Base-by-base conservation (phyloP, 177 flowering plant species). In the Telopea speciosissima region DNA sequence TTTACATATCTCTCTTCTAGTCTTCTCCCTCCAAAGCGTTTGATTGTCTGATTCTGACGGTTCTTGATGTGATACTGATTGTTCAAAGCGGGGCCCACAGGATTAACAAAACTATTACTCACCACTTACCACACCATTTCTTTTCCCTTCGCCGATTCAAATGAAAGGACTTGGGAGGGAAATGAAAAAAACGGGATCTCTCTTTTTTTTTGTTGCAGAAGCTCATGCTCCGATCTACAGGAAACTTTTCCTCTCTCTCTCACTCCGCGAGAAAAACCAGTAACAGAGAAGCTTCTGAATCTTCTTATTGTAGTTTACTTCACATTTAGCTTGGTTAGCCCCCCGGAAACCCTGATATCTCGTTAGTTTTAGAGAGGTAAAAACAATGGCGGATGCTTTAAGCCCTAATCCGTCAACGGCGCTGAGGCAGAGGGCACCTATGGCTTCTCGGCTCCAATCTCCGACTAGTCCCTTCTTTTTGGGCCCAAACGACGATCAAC, bases 401-500 rank as follows among this genome's bases (percentile, higher is more conserved):
- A 89, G 87, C 85, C 97, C 96, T 63, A 85, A 77, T 66, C 79
- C 78, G 8, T 44, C 69, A 8, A 56, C 63, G 19, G 70, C 69
- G 22, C 76, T 24, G 72, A 83, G 79, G 79, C 92, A 83, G 80
- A 81, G 84, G 62, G 73, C 79, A 23, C 68, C 87, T 2, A 74
- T 85, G 70, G 77, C 84, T 7, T 31, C 73, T 22, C 85, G 84
- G 9, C 76, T 89, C 49, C 89, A 83, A 65, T 86, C 95, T 58
- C 89, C 96, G 3, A 84, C 86, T 7, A 81, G 86, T 74, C 87
- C 96, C 5, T 86, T 87, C 81, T 79, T 89, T 79, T 63, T 92
- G n/a, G 92, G 90, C 71, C 86, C 95, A 65, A 96, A 96, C 77
- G 88, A 91, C 72, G 99, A 93, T 81, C 76, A 85, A 58, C 92